phyloP scores from a whole-genome alignment of 352 stramenopile species.

The Phytophthora pisi region DNA sequence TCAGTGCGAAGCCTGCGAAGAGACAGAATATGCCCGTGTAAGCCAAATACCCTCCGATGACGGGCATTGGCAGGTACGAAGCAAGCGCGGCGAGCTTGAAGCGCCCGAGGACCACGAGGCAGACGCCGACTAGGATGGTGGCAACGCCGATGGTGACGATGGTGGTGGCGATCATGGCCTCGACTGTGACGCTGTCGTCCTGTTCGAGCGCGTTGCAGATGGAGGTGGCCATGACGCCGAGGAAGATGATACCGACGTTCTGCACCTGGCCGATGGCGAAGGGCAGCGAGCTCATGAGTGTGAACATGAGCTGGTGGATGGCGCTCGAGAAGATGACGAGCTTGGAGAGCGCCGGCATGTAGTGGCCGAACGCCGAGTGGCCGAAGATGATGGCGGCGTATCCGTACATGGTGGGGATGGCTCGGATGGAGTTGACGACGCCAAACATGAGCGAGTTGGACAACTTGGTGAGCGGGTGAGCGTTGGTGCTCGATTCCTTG shows the following conservation, averaged over 20 bases:
- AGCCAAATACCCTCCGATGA: conserved; percentile 97
- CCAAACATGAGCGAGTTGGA: conserved; percentile 82
- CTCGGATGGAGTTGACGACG: conserved; percentile 93
- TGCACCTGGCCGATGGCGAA: conserved; percentile 98
- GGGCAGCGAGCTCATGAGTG: conserved; percentile 87
- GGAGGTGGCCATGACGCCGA: conserved; percentile 93
- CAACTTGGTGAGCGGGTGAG: conserved; percentile 37
- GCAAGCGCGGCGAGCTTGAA: conserved; percentile 94
- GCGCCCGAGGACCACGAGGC: conserved; percentile 93
- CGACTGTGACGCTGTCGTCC: conserved; percentile 45
- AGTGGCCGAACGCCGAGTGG: conserved; percentile 84
- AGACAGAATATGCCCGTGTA: conserved; percentile 97
- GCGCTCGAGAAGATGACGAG: conserved; percentile 95
- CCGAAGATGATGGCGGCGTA: conserved; percentile 96
- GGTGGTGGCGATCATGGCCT: conserved; percentile 91
- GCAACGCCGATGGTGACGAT: conserved; percentile 92
- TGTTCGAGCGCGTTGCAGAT: conserved; percentile 79
- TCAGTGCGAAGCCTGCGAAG: conserved; percentile 89
- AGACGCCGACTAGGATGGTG: conserved; percentile 90
- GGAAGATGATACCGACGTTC: conserved; percentile 98
- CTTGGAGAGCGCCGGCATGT: conserved; percentile 92
- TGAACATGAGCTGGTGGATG: conserved; percentile 93
- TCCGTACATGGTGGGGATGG: conserved; percentile 93
- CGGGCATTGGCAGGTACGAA: conserved; percentile 95
- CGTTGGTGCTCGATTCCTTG: conserved; percentile 1